Evolutionary conservation across 495 filamentous ascomycete genomes (phyloP).

Genomic region (Poronia punctata): DNA sequence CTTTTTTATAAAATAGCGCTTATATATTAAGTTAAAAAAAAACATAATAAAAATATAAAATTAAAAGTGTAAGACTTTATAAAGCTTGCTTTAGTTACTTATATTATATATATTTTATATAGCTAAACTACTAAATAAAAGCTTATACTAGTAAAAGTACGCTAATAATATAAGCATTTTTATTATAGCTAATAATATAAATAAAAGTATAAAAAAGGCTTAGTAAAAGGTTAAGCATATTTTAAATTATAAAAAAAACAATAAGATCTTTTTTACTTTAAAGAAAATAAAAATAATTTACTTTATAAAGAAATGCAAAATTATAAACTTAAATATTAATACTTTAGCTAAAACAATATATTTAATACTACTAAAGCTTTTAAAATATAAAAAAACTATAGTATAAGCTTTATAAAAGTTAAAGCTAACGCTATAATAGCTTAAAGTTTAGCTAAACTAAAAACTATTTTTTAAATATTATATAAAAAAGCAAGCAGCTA

Average conservation of each 20-base stretch:
- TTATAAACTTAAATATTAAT: background rate
- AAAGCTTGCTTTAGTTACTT: background rate
- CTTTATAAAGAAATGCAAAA: background rate
- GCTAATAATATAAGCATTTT: background rate
- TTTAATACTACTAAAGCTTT: background rate
- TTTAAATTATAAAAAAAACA: constrained; percentile 1
- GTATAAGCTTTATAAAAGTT: background rate
- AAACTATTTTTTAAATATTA: background rate
- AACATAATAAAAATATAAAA: background rate
- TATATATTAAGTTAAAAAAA: background rate
- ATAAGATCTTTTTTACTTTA: background rate
- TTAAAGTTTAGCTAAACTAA: background rate
- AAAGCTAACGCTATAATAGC: background rate
- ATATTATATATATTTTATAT: constrained; percentile 1
- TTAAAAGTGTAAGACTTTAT: background rate
- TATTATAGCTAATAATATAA: background rate
- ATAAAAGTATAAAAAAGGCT: background rate
- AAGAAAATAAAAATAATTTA: background rate
- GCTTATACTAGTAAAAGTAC: background rate
- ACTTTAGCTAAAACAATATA: background rate
- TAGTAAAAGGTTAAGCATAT: background rate
- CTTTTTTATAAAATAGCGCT: background rate
- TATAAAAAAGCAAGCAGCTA: background rate
- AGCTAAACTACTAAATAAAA: background rate
- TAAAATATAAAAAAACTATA: background rate